A percentile compares a stretch with the other conserved stretches of the same genome.
Evolutionary conservation across 2,329 filamentous ascomycete genomes (phyloP).

Genomic region (Dactylonectria macrodidyma): DNA sequence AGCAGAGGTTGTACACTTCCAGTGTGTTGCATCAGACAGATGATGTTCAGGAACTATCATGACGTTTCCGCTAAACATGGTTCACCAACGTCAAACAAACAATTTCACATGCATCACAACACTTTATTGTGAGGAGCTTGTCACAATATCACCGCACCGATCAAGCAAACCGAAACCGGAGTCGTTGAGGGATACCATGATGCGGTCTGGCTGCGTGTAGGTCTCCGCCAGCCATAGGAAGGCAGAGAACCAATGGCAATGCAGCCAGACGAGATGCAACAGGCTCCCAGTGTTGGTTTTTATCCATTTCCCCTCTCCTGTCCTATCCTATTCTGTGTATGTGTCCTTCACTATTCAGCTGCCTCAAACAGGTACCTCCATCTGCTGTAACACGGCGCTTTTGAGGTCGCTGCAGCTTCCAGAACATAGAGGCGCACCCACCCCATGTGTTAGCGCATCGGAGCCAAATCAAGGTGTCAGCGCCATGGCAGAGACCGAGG

Average conservation of each 20-base stretch:
- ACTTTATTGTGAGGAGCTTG: background rate
- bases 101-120: background rate
- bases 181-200: background rate
- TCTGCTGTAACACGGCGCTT: background rate
- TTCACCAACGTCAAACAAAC: background rate
- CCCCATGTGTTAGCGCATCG: background rate
- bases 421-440: background rate
- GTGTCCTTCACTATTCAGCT: background rate
- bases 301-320: background rate
- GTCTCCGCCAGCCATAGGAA: background rate
- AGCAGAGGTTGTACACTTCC: background rate
- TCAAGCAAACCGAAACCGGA: background rate
- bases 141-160: background rate
- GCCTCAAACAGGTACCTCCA: constrained; percentile 1
- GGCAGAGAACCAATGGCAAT: background rate
- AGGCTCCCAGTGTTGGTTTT: background rate
- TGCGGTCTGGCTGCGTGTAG: background rate
- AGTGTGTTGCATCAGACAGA: background rate
- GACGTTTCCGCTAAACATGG: background rate
- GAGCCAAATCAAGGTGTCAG: background rate
- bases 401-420: background rate
- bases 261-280: background rate
- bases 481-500: background rate
- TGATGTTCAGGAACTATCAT: background rate
- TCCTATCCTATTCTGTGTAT: background rate